These are phyloP conservation scores for Linaria vulgaris DNA, from an alignment of 257 asterid species.

Conservation along the genomic window DNA sequence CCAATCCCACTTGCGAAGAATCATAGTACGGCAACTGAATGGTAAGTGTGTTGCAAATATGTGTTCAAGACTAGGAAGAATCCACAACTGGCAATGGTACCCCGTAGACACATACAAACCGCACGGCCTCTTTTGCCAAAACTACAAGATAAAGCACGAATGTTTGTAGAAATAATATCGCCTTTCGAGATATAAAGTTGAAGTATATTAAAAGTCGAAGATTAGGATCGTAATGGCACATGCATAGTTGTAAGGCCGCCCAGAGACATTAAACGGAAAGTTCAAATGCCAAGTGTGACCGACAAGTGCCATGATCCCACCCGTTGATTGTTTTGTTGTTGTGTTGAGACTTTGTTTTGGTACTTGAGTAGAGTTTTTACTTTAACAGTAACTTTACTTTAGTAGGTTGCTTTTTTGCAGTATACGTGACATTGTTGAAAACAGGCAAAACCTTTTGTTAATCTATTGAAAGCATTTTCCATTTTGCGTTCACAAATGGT, in stretches of 20 bases:
- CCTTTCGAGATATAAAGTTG: constrained; percentile 60
- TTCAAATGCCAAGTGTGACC: constrained; percentile 62
- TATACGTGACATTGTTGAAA: no score
- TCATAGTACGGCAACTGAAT: constrained; percentile 66
- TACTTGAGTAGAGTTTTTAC: no score
- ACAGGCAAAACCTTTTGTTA: no score
- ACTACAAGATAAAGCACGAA: constrained; percentile 45
- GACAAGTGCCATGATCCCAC: constrained; percentile 44
- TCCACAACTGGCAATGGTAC: constrained; percentile 52
- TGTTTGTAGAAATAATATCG: constrained; percentile 38
- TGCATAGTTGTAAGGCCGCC: constrained; percentile 64
- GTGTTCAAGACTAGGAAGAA: constrained; percentile 62
- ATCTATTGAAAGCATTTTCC: no score
- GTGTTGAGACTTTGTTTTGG: no score
- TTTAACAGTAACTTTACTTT: no score
- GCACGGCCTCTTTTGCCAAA: constrained; percentile 40
- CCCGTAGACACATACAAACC: constrained; percentile 56
- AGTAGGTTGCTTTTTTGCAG: no score
- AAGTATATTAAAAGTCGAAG: constrained; percentile 67
- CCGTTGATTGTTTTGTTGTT: no score
- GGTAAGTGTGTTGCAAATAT: constrained; percentile 69
- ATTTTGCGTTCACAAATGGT: no score
- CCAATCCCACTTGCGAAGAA: constrained; percentile 75
- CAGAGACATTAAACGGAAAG: constrained; percentile 60
- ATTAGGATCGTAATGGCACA: constrained; percentile 56